Conservation (phyloP, 305 asterid species). For the Fraxinus baroniana region DNA sequence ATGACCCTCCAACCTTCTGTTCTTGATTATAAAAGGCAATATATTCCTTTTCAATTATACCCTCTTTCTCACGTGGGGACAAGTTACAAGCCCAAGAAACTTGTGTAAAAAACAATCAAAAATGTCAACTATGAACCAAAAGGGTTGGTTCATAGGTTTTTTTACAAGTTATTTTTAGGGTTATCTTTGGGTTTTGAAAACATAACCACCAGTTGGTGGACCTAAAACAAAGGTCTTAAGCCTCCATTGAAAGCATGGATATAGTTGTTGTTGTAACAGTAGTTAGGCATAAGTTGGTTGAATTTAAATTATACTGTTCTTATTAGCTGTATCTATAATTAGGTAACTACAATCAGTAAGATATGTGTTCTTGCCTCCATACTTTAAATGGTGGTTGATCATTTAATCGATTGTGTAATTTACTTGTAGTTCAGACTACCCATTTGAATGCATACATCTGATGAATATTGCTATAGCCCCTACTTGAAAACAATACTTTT, state of each 20-base stretch:
- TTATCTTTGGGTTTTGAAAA: constrained; percentile 41
- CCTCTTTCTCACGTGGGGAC: constrained; percentile 72
- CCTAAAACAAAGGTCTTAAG: constrained; percentile 48
- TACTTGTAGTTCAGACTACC: background rate
- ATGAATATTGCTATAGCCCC: background rate
- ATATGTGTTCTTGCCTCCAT: background rate
- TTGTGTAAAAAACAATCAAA: constrained; percentile 18
- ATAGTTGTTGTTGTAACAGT: constrained; percentile 32
- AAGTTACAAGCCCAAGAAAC: constrained; percentile 36
- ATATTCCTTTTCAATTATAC: constrained; percentile 42
- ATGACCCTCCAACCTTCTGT: constrained; percentile 41
- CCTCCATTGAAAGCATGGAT: constrained; percentile 25
- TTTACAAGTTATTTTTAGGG: constrained; percentile 27
- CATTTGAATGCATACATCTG: background rate
- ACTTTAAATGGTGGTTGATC: background rate
- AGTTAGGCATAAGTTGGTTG: constrained; percentile 36
- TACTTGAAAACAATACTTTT: background rate
- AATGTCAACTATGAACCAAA: constrained; percentile 21
- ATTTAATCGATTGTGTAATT: background rate
- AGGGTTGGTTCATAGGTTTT: constrained; percentile 34
- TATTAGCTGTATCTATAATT: constrained; percentile 4
- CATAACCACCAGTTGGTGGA: constrained; percentile 85
- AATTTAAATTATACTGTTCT: constrained; percentile 15
- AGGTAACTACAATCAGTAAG: background rate
- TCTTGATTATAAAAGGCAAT: constrained; percentile 25